Evolutionary conservation across 2,329 filamentous ascomycete genomes (phyloP).

Genomic region (Diaporthe batatas): DNA sequence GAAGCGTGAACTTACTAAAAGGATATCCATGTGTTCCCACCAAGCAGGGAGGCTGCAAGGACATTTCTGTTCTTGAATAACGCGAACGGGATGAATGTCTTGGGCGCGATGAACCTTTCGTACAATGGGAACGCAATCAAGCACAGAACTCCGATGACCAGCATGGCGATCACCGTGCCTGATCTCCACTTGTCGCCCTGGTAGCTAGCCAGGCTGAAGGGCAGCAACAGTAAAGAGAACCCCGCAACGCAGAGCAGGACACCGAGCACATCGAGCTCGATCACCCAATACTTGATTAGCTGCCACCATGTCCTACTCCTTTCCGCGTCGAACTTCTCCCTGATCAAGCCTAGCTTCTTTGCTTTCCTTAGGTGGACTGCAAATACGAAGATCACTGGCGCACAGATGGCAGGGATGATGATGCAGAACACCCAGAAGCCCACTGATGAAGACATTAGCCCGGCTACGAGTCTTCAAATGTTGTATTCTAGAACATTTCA

Average conservation of each 20-base stretch:
- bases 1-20: conserved; percentile 20
- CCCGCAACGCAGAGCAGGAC: conserved; percentile 29
- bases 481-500: too few relatives aligned
- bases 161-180: conserved; percentile 22
- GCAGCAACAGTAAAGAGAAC: conserved; percentile 27
- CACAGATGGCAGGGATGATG: conserved; percentile 22
- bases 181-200: conserved; percentile 36
- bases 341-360: conserved; percentile 17
- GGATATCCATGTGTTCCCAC: conserved; percentile 28
- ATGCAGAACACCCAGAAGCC: conserved; percentile 16
- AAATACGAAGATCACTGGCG: conserved; percentile 19
- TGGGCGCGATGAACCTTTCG: conserved; percentile 20
- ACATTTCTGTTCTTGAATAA: conserved; percentile 36
- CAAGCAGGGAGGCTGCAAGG: conserved; percentile 20
- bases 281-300: conserved; percentile 10
- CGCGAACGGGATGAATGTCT: conserved; percentile 24
- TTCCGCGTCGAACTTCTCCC: neutral
- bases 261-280: conserved; percentile 15
- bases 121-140: conserved; percentile 19
- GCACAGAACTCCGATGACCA: conserved; percentile 17
- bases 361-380: conserved; percentile 19
- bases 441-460: neutral
- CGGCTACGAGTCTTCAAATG: too few relatives aligned
- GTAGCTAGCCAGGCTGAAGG: conserved; percentile 36
- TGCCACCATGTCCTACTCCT: conserved; percentile 19